These are phyloP conservation scores for Colletotrichum higginsianum DNA, from an alignment of 2,329 filamentous ascomycete genomes.

Conservation along the genomic window DNA sequence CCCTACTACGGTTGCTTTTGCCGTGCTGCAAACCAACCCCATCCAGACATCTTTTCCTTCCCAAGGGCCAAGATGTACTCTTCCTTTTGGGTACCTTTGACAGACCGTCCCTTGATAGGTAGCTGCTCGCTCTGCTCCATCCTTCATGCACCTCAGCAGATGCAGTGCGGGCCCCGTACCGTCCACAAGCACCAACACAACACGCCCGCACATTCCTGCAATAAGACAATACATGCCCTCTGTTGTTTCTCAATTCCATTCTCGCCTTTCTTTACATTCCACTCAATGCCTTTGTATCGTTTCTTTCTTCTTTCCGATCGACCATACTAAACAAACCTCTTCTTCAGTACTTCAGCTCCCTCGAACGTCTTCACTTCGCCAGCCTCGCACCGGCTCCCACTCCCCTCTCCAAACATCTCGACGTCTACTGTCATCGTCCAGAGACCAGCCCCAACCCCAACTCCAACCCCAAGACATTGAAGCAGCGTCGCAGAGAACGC, in stretches of 20 bases:
- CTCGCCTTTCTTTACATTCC: slow-evolving; percentile 20
- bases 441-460: slow-evolving; percentile 28
- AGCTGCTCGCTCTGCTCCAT: not conserved
- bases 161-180: slow-evolving; percentile 32
- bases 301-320: not conserved
- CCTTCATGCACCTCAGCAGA: slow-evolving; percentile 33
- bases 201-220: slow-evolving; percentile 52
- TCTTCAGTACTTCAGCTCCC: slow-evolving; percentile 78
- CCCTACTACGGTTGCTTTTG: not conserved
- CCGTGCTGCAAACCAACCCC: not conserved
- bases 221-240: slow-evolving; percentile 57
- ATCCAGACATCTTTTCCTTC: not conserved
- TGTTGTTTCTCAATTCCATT: slow-evolving; percentile 44
- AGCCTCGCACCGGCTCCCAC: slow-evolving; percentile 36
- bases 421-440: slow-evolving; percentile 27
- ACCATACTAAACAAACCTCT: slow-evolving; percentile 41
- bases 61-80: too few relatives aligned
- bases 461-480: slow-evolving; percentile 40
- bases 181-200: slow-evolving; percentile 18
- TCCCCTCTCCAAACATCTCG: slow-evolving; percentile 31
- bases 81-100: not conserved
- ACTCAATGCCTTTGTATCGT: slow-evolving; percentile 26
- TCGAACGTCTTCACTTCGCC: slow-evolving; percentile 76
- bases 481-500: slow-evolving; percentile 36
- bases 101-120: not conserved